Evolutionary conservation across 148 eudicot genomes (phyloP).

Genomic region (Spergularia bocconei): DNA sequence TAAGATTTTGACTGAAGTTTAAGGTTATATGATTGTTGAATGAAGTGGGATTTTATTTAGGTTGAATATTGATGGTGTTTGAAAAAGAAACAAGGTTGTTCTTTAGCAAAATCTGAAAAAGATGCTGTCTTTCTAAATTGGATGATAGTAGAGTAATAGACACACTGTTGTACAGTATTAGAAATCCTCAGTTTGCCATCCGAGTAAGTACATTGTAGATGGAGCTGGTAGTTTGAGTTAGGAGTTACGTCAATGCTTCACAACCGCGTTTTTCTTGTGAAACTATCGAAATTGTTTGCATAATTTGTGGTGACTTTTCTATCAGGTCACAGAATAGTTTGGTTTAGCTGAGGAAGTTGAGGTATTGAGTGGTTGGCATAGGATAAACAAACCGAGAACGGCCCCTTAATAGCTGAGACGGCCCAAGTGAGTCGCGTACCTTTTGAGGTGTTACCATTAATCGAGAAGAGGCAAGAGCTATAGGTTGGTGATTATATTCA

Average conservation of each 20-base stretch:
- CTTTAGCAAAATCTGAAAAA: too few species aligned
- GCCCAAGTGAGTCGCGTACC: neutral
- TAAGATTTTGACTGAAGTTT: neutral
- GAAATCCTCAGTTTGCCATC: neutral
- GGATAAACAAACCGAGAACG: neutral
- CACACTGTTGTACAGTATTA: neutral
- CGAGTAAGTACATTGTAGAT: neutral
- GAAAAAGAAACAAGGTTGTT: too few species aligned
- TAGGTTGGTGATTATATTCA: slow-evolving; percentile 20
- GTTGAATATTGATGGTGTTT: too few species aligned
- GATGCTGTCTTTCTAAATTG: too few species aligned
- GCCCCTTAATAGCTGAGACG: neutral
- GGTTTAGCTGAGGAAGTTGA: neutral
- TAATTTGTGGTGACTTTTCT: neutral
- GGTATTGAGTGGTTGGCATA: slow-evolving; percentile 9
- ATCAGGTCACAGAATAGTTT: neutral
- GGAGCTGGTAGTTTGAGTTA: neutral
- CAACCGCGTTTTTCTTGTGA: neutral
- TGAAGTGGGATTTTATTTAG: too few species aligned
- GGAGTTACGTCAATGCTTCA: neutral
- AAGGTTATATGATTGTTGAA: too few species aligned
- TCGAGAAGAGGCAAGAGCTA: neutral
- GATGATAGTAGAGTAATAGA: too few species aligned
- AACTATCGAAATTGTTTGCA: neutral
- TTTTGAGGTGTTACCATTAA: neutral